Evolutionary conservation across 257 asterid genomes (phyloP), one percentile per base, ranked within the genome.

Genomic region (Mitragyna speciosa): DNA sequence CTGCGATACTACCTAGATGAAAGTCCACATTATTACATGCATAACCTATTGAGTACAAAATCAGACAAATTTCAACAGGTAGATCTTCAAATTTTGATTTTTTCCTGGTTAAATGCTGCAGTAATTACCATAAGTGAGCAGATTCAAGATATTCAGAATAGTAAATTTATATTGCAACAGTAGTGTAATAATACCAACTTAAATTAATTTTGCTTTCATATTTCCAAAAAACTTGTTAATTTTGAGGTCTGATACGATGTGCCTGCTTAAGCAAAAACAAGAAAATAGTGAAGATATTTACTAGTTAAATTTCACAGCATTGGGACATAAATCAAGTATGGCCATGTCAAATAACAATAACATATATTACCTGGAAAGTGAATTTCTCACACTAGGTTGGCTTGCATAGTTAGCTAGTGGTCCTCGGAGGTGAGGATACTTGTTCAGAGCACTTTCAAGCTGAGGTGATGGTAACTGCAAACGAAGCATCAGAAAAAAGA

Each of bases 381-480:
- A 88, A 81, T 79, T 73, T 85, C 82, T 87, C 39, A 84, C 81
- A 79, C 83, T 86, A 65, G 96, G 86, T 82, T 94, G 96, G 75
- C 84, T 90, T 24, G 87, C 89, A 64, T 87, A 93, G 83, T 90
- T 89, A 78, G 87, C 74, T 76, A 96, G 87, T 15, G 96, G 97
- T 52, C 92, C 92, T 61, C 98, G 97, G 33, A 96, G 94, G 84
- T 82, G 87, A 14, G 95, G 83, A 83, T 96, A 90, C 87, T 90
- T 96, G 91, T 91, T 91, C 78, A 96, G 85, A 83, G 96, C 91
- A 87, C 95, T 87, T 85, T 94, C 99, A 81, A 96, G 94, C 86
- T 90, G 99, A 11, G 95, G 89, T n/a, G 97, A 82, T 56, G 99
- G 99, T 86, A 96, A 89, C 99, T 96, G 97, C 92, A 87, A 82